Conservation (phyloP, 2,329 filamentous ascomycete species). For the Penicillium sp. region DNA sequence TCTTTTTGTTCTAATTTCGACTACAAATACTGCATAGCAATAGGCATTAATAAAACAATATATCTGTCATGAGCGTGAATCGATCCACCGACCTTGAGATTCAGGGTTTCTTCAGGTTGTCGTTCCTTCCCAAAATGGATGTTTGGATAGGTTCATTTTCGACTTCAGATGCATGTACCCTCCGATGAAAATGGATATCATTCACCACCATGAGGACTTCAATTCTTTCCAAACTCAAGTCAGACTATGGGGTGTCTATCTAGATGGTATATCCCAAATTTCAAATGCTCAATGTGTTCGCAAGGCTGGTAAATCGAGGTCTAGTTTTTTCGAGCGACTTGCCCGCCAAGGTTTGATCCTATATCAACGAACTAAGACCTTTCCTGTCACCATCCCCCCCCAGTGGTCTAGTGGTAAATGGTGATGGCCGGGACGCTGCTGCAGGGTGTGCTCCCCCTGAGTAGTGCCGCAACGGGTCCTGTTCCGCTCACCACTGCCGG, state of each 20-base stretch:
- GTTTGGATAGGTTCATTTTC: background rate
- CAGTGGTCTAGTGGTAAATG: background rate
- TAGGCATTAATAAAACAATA: background rate
- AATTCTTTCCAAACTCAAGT: background rate
- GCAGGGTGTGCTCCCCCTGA: background rate
- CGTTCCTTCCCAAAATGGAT: background rate
- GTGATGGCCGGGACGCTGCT: background rate
- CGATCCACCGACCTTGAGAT: background rate
- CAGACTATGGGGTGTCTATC: fast-evolving
- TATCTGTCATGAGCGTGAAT: background rate
- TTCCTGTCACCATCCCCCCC: background rate
- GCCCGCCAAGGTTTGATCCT: too few relatives aligned
- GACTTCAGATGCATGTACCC: background rate
- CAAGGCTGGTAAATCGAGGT: background rate
- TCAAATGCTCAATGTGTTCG: fast-evolving
- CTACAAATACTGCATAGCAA: background rate
- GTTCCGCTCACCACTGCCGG: background rate
- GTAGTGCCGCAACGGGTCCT: background rate
- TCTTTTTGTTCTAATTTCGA: background rate
- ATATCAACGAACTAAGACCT: background rate
- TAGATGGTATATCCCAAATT: background rate
- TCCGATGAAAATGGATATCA: background rate
- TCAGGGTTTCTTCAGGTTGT: background rate
- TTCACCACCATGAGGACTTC: background rate
- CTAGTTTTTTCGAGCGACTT: background rate